Percentiles rank a stretch among this genome's conserved stretches.
Conservation (phyloP, 2,329 filamentous ascomycete genomes). For the Zasmidium angulare region DNA sequence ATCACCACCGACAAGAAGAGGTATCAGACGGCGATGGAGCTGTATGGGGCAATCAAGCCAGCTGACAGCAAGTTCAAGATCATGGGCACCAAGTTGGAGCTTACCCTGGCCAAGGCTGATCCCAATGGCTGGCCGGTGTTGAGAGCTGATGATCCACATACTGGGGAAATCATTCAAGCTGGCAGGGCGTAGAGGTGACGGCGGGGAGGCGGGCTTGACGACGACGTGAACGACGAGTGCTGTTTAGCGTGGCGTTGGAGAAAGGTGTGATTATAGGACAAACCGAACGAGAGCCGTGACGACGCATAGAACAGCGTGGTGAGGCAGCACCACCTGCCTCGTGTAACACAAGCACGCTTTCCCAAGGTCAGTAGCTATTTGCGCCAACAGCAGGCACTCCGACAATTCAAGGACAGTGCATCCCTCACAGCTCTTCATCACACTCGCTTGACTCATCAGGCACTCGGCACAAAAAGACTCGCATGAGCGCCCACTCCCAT, state of each 20-base stretch:
- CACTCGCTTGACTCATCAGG: background rate
- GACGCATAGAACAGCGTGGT: background rate
- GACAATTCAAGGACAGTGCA: background rate
- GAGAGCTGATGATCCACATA: conserved; percentile 70
- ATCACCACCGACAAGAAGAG: conserved; percentile 84
- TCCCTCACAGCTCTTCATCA: background rate
- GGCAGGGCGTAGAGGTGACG: conserved; percentile 48
- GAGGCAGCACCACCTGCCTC: too few species aligned
- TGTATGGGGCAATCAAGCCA: conserved; percentile 75
- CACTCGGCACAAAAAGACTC: background rate
- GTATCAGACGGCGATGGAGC: conserved; percentile 69
- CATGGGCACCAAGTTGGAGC: conserved; percentile 84
- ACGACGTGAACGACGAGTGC: background rate
- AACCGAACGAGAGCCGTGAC: background rate
- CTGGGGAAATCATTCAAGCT: conserved; percentile 83
- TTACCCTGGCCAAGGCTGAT: conserved; percentile 71
- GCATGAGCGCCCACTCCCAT: background rate
- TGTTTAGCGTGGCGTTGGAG: conserved; percentile 12
- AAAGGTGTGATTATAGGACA: background rate
- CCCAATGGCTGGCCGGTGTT: conserved; percentile 82
- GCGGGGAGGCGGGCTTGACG: background rate
- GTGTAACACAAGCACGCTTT: too few species aligned
- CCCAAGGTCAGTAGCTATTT: background rate
- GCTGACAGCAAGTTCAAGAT: conserved; percentile 76
- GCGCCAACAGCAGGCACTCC: background rate